Evolutionary conservation across 192 early-diverging fungal species (phyloP).

Genomic region (Backusella luteola): DNA sequence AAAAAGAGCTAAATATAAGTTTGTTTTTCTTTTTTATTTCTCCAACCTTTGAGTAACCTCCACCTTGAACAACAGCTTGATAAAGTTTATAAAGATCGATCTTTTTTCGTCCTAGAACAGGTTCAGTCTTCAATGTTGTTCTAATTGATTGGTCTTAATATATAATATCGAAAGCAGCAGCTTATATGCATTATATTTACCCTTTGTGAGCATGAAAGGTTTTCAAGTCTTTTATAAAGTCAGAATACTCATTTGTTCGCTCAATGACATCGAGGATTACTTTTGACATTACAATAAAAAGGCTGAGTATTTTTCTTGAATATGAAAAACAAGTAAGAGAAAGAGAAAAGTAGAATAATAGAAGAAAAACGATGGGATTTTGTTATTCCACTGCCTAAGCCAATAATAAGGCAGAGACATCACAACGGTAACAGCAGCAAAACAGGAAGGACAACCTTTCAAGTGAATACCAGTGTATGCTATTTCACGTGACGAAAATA

Average conservation of each 20-base stretch:
- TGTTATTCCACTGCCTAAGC: neutral
- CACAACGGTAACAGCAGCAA: neutral
- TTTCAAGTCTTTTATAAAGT: constrained; percentile 14
- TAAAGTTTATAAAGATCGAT: constrained; percentile 65
- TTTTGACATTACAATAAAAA: constrained; percentile 14
- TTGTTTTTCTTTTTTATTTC: neutral
- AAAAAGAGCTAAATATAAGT: neutral
- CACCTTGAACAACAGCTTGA: constrained; percentile 55
- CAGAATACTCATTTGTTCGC: constrained; percentile 13
- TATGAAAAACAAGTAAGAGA: neutral
- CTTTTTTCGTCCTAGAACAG: constrained; percentile 72
- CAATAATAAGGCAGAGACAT: neutral
- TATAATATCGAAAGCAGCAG: neutral
- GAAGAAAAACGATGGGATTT: neutral
- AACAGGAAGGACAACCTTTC: neutral
- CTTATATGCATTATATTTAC: neutral
- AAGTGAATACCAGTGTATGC: neutral
- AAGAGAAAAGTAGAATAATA: neutral
- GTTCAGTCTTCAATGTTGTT: constrained; percentile 52
- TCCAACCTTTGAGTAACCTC: constrained; percentile 67
- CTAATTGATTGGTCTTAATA: constrained; percentile 18
- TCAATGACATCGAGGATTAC: constrained; percentile 15
- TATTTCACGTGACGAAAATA: neutral
- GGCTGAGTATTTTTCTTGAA: neutral
- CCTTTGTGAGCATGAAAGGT: constrained; percentile 17